A percentile compares a stretch with the other conserved stretches of the same genome.
phyloP scores from a whole-genome alignment of 306 rosid species.

The Vicia villosa region DNA sequence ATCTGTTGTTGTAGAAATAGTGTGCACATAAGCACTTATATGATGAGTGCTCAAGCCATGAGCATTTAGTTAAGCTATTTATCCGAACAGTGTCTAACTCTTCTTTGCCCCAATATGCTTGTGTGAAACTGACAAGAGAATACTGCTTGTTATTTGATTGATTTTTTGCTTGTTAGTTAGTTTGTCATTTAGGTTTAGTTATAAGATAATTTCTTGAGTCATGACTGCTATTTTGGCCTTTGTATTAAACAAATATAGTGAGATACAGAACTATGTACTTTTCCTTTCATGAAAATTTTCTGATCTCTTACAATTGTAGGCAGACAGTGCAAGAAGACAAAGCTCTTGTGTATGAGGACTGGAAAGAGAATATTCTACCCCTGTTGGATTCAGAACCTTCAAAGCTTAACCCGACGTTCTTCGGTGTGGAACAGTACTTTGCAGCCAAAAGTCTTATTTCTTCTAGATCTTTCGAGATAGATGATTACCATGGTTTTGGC shows the following conservation, averaged over 20 bases:
- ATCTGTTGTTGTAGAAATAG: not conserved
- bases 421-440: slow-evolving; percentile 61
- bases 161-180: not conserved
- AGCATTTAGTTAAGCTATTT: not conserved
- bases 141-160: not conserved
- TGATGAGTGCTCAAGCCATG: not conserved
- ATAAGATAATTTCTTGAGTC: not conserved
- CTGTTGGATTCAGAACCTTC: slow-evolving; percentile 49
- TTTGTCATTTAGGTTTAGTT: slow-evolving; percentile 4
- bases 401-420: slow-evolving; percentile 49
- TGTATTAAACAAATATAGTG: slow-evolving; percentile 14
- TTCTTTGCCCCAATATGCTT: not conserved
- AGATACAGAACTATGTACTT: slow-evolving; percentile 3
- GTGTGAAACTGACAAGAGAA: slow-evolving; percentile 7
- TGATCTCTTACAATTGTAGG: slow-evolving; percentile 56
- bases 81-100: not conserved
- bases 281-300: slow-evolving; percentile 34
- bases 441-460: slow-evolving; percentile 75
- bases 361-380: slow-evolving; percentile 78
- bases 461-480: slow-evolving; percentile 75
- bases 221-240: not conserved
- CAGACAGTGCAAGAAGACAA: slow-evolving; percentile 77
- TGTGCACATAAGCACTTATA: not conserved
- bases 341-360: slow-evolving; percentile 65
- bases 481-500: slow-evolving; percentile 79